Conservation (phyloP, 2,329 filamentous ascomycete species). For the Helotiales sp. region DNA sequence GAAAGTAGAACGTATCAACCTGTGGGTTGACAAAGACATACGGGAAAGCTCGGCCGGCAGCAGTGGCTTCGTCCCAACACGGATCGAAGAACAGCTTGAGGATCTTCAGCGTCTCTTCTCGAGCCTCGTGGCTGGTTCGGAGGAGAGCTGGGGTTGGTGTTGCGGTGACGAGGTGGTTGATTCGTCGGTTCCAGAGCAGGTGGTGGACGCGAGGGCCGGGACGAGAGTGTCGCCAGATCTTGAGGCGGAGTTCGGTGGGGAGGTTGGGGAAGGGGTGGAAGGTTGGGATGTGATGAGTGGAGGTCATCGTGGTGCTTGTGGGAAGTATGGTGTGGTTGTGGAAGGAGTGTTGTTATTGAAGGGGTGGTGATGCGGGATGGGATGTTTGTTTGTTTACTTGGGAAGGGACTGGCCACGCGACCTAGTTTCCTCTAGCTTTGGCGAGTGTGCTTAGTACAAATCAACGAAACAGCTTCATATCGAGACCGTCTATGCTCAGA, state of each 20-base stretch:
- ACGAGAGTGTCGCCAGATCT: background rate
- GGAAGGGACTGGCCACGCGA: no score
- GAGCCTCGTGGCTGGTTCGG: background rate
- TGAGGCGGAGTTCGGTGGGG: background rate
- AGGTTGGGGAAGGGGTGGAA: background rate
- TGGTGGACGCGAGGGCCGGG: background rate
- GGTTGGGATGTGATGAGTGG: background rate
- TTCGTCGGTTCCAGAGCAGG: background rate
- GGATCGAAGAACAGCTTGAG: constrained; percentile 1
- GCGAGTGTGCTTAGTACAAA: no score
- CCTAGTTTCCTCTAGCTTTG: no score
- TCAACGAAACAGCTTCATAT: no score
- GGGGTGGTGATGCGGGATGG: no score
- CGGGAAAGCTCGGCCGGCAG: background rate
- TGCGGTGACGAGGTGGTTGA: background rate
- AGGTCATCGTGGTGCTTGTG: background rate
- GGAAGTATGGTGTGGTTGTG: background rate
- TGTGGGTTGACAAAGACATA: constrained; percentile 5
- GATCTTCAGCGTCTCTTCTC: background rate
- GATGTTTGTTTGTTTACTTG: no score
- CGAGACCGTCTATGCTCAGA: no score
- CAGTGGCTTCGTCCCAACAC: background rate
- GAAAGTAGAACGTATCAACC: background rate
- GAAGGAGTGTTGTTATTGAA: background rate
- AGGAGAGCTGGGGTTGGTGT: background rate